Evolutionary conservation across 2,329 filamentous ascomycete genomes (phyloP).

Genomic region (Escovopsis sp.): DNA sequence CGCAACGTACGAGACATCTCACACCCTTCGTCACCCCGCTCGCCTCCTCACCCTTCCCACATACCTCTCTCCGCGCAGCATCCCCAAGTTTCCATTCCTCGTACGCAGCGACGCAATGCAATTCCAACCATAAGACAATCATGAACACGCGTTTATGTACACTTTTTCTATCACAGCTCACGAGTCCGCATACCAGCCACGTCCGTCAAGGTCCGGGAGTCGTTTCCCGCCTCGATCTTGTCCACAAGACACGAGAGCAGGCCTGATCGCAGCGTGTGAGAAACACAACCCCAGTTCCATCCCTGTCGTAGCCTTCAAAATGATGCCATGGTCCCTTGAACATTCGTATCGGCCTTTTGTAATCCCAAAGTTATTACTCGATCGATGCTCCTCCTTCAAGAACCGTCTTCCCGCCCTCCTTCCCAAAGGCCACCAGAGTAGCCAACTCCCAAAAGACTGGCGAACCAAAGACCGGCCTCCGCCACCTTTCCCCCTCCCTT

Average conservation of each 20-base stretch:
- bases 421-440: conserved; percentile 10
- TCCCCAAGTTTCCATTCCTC: no score
- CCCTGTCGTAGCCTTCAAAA: no score
- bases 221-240: no score
- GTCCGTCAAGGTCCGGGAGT: conserved; percentile 3
- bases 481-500: conserved; percentile 9
- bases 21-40: no score
- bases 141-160: conserved; percentile 23
- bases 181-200: neutral
- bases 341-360: conserved; percentile 1
- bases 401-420: no score
- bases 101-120: conserved; percentile 2
- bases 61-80: no score
- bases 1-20: no score
- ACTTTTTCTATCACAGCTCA: conserved; percentile 18
- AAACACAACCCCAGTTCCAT: no score
- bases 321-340: no score
- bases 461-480: conserved; percentile 18
- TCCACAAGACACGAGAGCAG: no score
- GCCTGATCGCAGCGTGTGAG: no score
- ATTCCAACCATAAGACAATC: conserved; percentile 18
- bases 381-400: neutral
- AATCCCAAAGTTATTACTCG: neutral
- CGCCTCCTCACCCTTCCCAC: no score
- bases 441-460: conserved; percentile 20